These are phyloP conservation scores for Rhipidocladum racemiflorum DNA, from an alignment of 176 grass and related monocot species.

Conservation along the genomic window DNA sequence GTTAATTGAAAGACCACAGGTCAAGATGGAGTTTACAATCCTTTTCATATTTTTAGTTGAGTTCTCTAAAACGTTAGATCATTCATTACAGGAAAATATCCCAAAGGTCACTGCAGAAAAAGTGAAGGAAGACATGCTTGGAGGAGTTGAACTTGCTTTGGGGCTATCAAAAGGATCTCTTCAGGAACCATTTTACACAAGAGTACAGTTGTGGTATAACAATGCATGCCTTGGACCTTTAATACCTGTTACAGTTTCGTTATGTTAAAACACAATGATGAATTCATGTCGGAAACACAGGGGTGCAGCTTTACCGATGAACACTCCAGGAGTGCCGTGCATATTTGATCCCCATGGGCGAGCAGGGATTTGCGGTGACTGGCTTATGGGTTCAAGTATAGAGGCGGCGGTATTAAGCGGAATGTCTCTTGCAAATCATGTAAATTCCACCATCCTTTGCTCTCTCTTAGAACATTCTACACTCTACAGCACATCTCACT, in stretches of 20 bases:
- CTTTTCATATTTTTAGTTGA: slow-evolving; percentile 17
- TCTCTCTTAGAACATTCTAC: neutral
- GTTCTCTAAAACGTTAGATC: neutral
- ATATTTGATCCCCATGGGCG: slow-evolving; percentile 87
- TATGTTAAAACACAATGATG: neutral
- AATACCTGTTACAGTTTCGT: neutral
- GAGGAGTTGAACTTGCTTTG: slow-evolving; percentile 77
- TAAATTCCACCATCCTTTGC: slow-evolving; percentile 19
- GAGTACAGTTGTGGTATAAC: slow-evolving; percentile 78
- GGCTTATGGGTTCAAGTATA: slow-evolving; percentile 83
- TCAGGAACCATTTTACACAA: slow-evolving; percentile 74
- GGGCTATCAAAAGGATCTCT: slow-evolving; percentile 74
- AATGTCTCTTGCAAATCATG: slow-evolving; percentile 80
- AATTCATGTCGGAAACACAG: slow-evolving; percentile 42
- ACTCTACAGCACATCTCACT: neutral
- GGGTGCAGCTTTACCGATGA: slow-evolving; percentile 85
- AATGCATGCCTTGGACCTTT: slow-evolving; percentile 7
- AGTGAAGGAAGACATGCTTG: slow-evolving; percentile 85
- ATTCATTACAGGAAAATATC: slow-evolving; percentile 70
- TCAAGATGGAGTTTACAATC: neutral
- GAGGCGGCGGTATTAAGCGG: slow-evolving; percentile 81
- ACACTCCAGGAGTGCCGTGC: slow-evolving; percentile 68
- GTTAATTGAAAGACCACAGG: neutral
- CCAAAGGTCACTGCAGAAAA: slow-evolving; percentile 77
- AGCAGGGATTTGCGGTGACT: slow-evolving; percentile 97